Base-by-base conservation (phyloP, 225 moss, liverwort and hornwort genomes). In the Marchantia polymorpha region DNA sequence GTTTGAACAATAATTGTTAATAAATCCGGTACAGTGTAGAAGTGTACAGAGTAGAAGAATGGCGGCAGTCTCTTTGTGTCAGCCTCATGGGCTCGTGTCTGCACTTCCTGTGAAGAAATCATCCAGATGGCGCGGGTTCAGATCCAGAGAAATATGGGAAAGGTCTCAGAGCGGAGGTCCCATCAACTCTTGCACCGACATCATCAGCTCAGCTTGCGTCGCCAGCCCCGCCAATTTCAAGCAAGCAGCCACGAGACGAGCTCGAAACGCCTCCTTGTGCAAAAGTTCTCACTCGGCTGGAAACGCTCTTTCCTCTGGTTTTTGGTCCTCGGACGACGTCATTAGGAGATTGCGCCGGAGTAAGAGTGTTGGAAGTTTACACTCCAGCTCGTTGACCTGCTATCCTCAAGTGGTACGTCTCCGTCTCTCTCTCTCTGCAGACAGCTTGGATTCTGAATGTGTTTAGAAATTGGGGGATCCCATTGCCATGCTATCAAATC, bases 371-470 rank as follows among this genome's bases (percentile, higher is more conserved):
- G 64, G 61, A 47, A 76, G 20, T 29, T 26, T 14, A 23, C 52
- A 25, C 23, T 2, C 13, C 17, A 16, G 31, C 9, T 68, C 17
- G 10, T 54, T 72, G 55, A 70, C 27, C 65, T 77, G 66, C 23
- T 72, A 65, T 63, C 84, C 81, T 74, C 22, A 73, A 8, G 84
- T 84, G 84, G 84, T 84, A 74, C 70, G 81, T 46, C 31, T 39
- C 22, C 2, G 26, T 0, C 29, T 8, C 72, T 53, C 27, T 1
- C 26, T 46, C 8, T 26, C 39, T 39, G 39, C 39, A 39, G 5
- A 39, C 39, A 39, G 39, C 5, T 5, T 39, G 39, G 5, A 39
- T 39, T 39, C 39, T 39, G 39, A 39, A 39, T 39, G 39, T 39
- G 3, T 5, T 5, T 39, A 2, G 39, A 39, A 39, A 39, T 39